Percentiles rank a stretch among this genome's conserved stretches.
Conservation (phyloP, 345 rosid species). For the Salix purpurea region DNA sequence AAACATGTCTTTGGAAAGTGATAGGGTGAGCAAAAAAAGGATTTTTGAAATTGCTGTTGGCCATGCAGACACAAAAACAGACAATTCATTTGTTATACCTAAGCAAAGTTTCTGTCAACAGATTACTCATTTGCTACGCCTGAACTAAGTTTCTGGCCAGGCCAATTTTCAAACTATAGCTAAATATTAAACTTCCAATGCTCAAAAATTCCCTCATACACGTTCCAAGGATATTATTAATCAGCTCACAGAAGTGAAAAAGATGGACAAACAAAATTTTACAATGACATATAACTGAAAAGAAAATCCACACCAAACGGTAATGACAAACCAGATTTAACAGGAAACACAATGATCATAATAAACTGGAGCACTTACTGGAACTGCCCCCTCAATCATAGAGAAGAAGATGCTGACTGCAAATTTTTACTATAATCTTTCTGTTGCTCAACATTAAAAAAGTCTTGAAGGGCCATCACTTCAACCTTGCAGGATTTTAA, state of each 20-base stretch:
- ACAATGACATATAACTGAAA: not conserved
- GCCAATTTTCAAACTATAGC: not conserved
- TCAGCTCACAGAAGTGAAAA: not conserved
- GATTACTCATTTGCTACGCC: not conserved
- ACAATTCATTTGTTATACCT: not conserved
- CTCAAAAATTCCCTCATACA: not conserved
- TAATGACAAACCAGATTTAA: not conserved
- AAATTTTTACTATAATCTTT: conserved; percentile 23
- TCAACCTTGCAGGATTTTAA: conserved; percentile 54
- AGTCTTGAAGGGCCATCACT: conserved; percentile 90
- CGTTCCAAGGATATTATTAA: not conserved
- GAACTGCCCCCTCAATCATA: conserved; percentile 12
- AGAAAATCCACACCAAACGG: not conserved
- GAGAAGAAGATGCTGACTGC: conserved; percentile 44
- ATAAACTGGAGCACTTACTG: not conserved
- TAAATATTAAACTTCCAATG: not conserved
- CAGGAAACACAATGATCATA: not conserved
- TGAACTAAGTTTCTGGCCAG: not conserved
- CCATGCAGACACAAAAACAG: not conserved
- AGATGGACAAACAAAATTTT: not conserved
- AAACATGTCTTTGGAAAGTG: not conserved
- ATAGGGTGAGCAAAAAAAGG: not conserved
- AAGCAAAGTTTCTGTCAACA: not conserved
- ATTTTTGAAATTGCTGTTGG: not conserved
- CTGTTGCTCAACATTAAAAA: conserved; percentile 41